These are phyloP conservation scores for Drechslerella stenobrocha DNA, from an alignment of 2,329 filamentous ascomycete genomes.

Conservation along the genomic window DNA sequence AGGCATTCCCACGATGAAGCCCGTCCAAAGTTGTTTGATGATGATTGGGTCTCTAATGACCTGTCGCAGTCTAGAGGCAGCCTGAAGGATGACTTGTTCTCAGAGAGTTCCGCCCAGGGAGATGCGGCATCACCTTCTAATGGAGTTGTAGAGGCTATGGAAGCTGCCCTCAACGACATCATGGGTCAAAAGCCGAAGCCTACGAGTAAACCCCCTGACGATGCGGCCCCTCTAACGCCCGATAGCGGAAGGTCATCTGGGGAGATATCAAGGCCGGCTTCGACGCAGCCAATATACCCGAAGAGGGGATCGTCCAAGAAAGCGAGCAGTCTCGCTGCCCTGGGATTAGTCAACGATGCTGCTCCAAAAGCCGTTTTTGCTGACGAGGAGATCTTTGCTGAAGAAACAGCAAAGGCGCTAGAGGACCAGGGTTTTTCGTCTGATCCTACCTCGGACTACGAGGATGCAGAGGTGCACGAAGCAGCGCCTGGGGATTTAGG, in stretches of 20 bases:
- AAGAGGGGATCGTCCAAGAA: slow-evolving; percentile 55
- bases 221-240: slow-evolving; percentile 20
- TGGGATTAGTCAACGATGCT: slow-evolving; percentile 85
- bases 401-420: slow-evolving; percentile 75
- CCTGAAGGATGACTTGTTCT: slow-evolving; percentile 43
- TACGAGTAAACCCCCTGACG: slow-evolving; percentile 52
- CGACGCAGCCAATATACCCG: slow-evolving; percentile 53
- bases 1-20: slow-evolving; percentile 51
- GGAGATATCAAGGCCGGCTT: slow-evolving; percentile 37
- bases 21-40: slow-evolving; percentile 34
- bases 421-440: slow-evolving; percentile 66
- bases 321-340: slow-evolving; percentile 77
- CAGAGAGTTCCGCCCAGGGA: slow-evolving; percentile 37
- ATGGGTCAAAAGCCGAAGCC: slow-evolving; percentile 73
- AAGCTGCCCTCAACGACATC: slow-evolving; percentile 87
- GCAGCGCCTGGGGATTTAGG: slow-evolving; percentile 93
- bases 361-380: slow-evolving; percentile 89
- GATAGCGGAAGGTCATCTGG: slow-evolving; percentile 46
- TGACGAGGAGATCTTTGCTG: slow-evolving; percentile 88
- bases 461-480: slow-evolving; percentile 84
- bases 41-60: slow-evolving; percentile 40
- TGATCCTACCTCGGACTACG: slow-evolving; percentile 58
- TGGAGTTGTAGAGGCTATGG: slow-evolving; percentile 86
- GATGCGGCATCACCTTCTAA: slow-evolving; percentile 61
- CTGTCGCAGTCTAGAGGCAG: slow-evolving; percentile 42